Percentiles rank a stretch among this genome's conserved stretches.
Conservation (phyloP, 2,329 filamentous ascomycete species). For the Colletotrichum sp. region DNA sequence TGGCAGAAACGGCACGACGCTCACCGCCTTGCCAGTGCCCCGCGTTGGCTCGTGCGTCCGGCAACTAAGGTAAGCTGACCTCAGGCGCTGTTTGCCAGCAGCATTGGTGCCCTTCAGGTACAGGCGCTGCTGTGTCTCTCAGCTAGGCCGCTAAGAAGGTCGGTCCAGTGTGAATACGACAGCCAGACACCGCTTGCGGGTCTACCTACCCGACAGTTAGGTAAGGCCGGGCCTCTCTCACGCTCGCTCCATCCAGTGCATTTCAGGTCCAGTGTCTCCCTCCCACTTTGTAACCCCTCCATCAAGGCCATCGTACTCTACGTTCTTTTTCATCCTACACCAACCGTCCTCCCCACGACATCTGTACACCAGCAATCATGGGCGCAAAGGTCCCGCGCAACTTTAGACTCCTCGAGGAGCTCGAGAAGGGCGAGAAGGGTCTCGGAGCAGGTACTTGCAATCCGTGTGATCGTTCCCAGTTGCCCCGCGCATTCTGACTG, state of each 20-base stretch:
- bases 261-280: not conserved
- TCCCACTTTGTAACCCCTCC: slow-evolving; percentile 13
- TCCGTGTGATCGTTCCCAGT: not conserved
- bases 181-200: not conserved
- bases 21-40: not conserved
- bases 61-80: not conserved
- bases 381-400: slow-evolving; percentile 81
- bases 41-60: slow-evolving; percentile 11
- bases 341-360: not conserved
- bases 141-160: not conserved
- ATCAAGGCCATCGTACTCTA: not conserved
- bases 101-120: not conserved
- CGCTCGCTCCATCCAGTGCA: not conserved
- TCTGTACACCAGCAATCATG: slow-evolving; percentile 28
- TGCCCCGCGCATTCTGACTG: slow-evolving; percentile 3
- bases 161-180: not conserved
- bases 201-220: not conserved
- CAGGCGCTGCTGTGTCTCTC: not conserved
- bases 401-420: slow-evolving; percentile 94
- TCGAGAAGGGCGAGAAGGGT: slow-evolving; percentile 99
- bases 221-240: slow-evolving; percentile 2
- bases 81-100: not conserved
- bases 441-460: slow-evolving; percentile 76
- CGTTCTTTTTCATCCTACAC: not conserved
- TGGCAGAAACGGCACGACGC: not conserved